These are phyloP conservation scores for Raffaelea ambrosiae DNA, from an alignment of 2,329 filamentous ascomycete species.

Conservation along the genomic window DNA sequence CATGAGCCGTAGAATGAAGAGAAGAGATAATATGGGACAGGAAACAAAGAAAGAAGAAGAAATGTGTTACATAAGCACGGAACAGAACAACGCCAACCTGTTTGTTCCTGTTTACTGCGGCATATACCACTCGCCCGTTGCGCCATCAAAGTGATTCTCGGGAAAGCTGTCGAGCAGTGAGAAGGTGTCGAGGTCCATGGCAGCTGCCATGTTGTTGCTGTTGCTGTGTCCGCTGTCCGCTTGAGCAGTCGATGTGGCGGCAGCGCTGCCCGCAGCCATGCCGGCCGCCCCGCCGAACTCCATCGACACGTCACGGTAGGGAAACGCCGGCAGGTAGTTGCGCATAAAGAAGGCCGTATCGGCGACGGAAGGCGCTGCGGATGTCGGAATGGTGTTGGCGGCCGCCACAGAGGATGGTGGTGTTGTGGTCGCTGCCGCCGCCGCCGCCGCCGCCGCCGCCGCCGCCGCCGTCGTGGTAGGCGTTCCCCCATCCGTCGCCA, in stretches of 20 bases:
- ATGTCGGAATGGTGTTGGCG: background rate
- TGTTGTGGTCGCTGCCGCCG: no score
- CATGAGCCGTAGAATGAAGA: background rate
- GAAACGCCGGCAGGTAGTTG: slow-evolving; percentile 14
- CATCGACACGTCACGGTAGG: slow-evolving; percentile 9
- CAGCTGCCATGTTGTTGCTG: background rate
- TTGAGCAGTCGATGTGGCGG: no score
- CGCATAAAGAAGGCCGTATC: slow-evolving; percentile 1
- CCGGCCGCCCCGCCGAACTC: background rate
- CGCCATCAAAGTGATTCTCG: slow-evolving; percentile 9
- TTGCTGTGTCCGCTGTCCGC: no score
- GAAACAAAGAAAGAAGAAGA: background rate
- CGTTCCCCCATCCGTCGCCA: background rate
- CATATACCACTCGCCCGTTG: slow-evolving; percentile 8
- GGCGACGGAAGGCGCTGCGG: background rate
- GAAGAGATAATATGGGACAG: background rate
- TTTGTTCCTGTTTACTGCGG: background rate
- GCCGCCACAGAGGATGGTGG: background rate
- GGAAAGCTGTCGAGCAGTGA: slow-evolving; percentile 14
- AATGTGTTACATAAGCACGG: background rate
- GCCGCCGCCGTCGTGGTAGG: background rate
- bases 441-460: no score
- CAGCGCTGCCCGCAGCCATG: no score
- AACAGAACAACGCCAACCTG: background rate
- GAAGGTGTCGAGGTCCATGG: slow-evolving; percentile 14